These are phyloP conservation scores for Diplocarpon mali DNA, from an alignment of 2,329 filamentous ascomycete genomes.

Conservation along the genomic window DNA sequence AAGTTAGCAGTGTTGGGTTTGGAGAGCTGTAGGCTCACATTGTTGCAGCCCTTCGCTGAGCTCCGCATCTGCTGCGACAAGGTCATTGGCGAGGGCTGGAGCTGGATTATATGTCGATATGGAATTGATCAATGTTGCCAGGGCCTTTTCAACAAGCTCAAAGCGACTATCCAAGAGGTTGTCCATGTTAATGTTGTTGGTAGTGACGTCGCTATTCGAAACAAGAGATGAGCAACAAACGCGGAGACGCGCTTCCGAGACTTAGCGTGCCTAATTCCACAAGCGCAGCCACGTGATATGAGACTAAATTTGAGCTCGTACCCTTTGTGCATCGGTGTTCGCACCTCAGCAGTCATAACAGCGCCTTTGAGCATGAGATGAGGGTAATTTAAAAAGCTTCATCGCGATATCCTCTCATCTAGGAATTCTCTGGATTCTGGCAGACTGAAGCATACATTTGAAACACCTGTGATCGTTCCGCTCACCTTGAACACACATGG, in stretches of 20 bases:
- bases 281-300: no score
- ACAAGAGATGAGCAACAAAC: background rate
- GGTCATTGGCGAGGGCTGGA: constrained; percentile 52
- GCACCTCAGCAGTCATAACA: no score
- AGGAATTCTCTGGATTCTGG: no score
- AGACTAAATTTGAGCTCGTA: no score
- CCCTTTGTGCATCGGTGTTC: no score
- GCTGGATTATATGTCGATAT: constrained; percentile 76
- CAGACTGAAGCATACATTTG: no score
- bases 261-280: no score
- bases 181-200: constrained; percentile 40
- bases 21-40: constrained; percentile 33
- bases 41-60: constrained; percentile 55
- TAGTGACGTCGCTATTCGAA: background rate
- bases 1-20: background rate
- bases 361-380: no score
- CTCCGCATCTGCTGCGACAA: constrained; percentile 58
- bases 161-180: constrained; percentile 50
- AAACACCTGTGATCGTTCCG: no score
- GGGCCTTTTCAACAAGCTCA: constrained; percentile 53
- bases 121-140: constrained; percentile 64
- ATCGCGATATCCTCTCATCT: no score
- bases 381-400: no score
- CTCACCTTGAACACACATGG: no score
- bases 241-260: background rate